Percentiles rank a stretch among this genome's conserved stretches.
These are phyloP conservation scores for Meyerozyma guilliermondii DNA, from an alignment of 1,139 yeast species.

Conservation along the genomic window DNA sequence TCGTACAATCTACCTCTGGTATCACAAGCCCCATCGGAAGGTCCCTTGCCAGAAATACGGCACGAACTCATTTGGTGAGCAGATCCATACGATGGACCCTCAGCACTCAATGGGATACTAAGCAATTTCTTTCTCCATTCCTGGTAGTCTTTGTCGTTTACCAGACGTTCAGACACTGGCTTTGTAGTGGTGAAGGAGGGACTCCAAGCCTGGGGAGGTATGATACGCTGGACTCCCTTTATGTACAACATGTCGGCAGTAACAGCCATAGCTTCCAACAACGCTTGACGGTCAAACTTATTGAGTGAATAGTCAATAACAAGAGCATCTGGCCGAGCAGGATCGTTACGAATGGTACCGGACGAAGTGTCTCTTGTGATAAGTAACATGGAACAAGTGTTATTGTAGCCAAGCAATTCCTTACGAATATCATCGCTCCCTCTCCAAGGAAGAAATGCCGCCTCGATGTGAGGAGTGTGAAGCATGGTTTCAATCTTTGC, in stretches of 20 bases:
- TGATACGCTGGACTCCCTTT: conserved; percentile 46
- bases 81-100: conserved; percentile 38
- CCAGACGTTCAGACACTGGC: conserved; percentile 37
- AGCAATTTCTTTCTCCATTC: conserved; percentile 36
- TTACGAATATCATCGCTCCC: conserved; percentile 30
- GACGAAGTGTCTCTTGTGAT: conserved; percentile 45
- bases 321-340: conserved; percentile 31
- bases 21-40: conserved; percentile 47
- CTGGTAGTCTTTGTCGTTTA: conserved; percentile 43
- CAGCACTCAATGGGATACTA: conserved; percentile 22
- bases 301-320: conserved; percentile 36
- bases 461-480: conserved; percentile 41
- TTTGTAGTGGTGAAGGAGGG: conserved; percentile 36
- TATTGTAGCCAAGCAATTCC: conserved; percentile 34
- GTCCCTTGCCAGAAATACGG: conserved; percentile 49
- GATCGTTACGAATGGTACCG: conserved; percentile 37
- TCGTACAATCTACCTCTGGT: conserved; percentile 47
- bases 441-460: conserved; percentile 42
- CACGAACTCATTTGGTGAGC: conserved; percentile 64
- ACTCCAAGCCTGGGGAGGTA: conserved; percentile 31
- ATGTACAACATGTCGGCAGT: conserved; percentile 47
- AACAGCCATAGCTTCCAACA: conserved; percentile 35
- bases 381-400: conserved; percentile 38
- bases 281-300: conserved; percentile 40
- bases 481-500: conserved; percentile 50